Evolutionary conservation across 164 flowering plant species (phyloP).

Genomic region (Protea cynaroides): DNA sequence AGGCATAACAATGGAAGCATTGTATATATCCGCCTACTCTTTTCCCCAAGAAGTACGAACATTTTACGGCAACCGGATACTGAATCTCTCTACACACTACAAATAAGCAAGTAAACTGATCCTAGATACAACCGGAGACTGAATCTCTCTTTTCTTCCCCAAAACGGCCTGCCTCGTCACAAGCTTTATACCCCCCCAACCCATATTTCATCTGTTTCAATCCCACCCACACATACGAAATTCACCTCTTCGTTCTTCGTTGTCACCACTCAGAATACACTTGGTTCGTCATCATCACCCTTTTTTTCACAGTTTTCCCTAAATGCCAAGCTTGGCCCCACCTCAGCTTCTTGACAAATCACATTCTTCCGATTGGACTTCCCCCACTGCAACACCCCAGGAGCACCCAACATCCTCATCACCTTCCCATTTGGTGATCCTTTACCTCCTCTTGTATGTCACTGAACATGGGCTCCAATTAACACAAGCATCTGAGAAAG

Average conservation of each 20-base stretch:
- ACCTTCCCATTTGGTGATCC: slow-evolving; percentile 50
- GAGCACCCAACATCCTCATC: slow-evolving; percentile 45
- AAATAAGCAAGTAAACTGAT: too few relatives aligned
- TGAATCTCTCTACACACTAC: too few relatives aligned
- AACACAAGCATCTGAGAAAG: slow-evolving; percentile 50
- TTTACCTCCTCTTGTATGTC: slow-evolving; percentile 64
- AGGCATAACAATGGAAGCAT: too few relatives aligned
- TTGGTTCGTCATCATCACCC: slow-evolving; percentile 44
- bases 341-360: slow-evolving; percentile 47
- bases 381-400: slow-evolving; percentile 62
- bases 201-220: slow-evolving; percentile 58
- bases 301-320: slow-evolving; percentile 52
- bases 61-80: too few relatives aligned
- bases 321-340: slow-evolving; percentile 48
- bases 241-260: slow-evolving; percentile 61
- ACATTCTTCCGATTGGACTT: slow-evolving; percentile 67
- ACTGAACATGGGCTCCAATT: slow-evolving; percentile 40
- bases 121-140: slow-evolving; percentile 19
- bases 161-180: slow-evolving; percentile 53
- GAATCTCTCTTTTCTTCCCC: slow-evolving; percentile 17
- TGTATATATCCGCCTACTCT: too few relatives aligned
- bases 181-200: slow-evolving; percentile 61
- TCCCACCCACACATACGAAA: slow-evolving; percentile 63
- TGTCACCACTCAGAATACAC: slow-evolving; percentile 57
- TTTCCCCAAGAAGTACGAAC: too few relatives aligned